Base-by-base conservation (phyloP, 2,329 filamentous ascomycete species). In the Ophiostoma pallidulum region DNA sequence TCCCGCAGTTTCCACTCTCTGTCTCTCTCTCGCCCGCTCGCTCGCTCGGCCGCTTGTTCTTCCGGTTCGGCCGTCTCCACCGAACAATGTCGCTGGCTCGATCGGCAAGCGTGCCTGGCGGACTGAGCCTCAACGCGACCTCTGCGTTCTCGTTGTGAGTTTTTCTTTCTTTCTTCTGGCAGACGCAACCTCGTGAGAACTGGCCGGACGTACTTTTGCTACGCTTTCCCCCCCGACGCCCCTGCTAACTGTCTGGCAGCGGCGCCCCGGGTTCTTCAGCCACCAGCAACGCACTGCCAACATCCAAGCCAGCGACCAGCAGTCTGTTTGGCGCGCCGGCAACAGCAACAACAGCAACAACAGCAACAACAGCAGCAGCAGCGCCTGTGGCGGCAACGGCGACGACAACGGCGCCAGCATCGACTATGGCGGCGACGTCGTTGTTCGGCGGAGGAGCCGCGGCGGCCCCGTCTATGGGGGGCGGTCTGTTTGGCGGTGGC, bases 101-200 rank as follows among this genome's bases (percentile, higher is more conserved):
- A 61, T 80, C 77, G 56, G 72, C 73, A 50, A 79, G 76, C 62
- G 76, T 74, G 58, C 76, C 76, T 52, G 74, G 69, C 54, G 76
- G 74, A 59, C 69, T 82, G 54, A 78, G 73, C 59, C 81, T 82
- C 64, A 82, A 82, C 64, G 80, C 77, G 16, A 73, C 71, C 54
- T 68, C 74, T 49, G 78, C 78, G 53, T 81, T 80, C 61, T 62
- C 71, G 52, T 73, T 74, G 73, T 76, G 57, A 61, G 72, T 10
- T 41, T 19, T 43, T 32, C 18, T 36, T 24, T 8, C 10, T 3
- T n/a, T 19, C n/a, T 22, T 26, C 36, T 38, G 22, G 20, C 6
- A 33, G 12, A 14, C 3, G 3, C 36, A 45, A 45, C 26, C n/a
- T n/a, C n/a, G n/a, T n/a, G n/a, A n/a, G n/a, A n/a, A n/a, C n/a